These are phyloP conservation scores for Dactylis glomerata DNA, from an alignment of 176 grass and related monocot genomes.

Conservation along the genomic window DNA sequence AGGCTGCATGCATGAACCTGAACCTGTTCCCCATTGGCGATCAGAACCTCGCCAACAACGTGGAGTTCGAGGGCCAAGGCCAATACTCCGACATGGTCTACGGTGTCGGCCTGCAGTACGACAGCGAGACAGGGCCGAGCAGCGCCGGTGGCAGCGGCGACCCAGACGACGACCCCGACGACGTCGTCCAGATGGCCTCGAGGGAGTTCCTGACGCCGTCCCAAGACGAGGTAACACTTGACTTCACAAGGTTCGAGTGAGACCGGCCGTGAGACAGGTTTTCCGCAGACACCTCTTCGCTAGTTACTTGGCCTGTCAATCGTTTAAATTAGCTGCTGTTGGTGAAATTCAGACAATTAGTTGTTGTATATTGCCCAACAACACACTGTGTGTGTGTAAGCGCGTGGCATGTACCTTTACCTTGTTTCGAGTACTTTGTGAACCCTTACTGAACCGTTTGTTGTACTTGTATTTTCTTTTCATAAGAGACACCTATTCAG, in stretches of 20 bases:
- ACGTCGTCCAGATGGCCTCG: conserved; percentile 15
- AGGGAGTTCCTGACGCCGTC: conserved; percentile 23
- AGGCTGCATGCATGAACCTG: neutral
- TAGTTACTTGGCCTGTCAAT: neutral
- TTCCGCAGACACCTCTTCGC: neutral
- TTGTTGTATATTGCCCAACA: neutral
- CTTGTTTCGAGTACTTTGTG: conserved; percentile 5
- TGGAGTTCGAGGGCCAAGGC: neutral
- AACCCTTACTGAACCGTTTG: neutral
- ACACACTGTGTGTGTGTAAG: neutral
- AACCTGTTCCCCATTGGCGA: neutral
- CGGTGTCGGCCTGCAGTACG: neutral
- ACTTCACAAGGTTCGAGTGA: neutral
- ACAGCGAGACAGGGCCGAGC: neutral
- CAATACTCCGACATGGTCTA: neutral
- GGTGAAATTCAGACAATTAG: neutral
- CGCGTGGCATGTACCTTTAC: conserved; percentile 9
- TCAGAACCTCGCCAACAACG: neutral
- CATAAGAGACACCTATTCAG: neutral
- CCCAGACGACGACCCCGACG: neutral
- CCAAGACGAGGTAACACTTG: neutral
- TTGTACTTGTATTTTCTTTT: neutral
- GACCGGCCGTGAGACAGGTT: neutral
- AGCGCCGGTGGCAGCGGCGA: neutral
- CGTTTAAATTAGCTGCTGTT: neutral